phyloP scores from a whole-genome alignment of 352 stramenopile species.

The Phytophthora megakarya region DNA sequence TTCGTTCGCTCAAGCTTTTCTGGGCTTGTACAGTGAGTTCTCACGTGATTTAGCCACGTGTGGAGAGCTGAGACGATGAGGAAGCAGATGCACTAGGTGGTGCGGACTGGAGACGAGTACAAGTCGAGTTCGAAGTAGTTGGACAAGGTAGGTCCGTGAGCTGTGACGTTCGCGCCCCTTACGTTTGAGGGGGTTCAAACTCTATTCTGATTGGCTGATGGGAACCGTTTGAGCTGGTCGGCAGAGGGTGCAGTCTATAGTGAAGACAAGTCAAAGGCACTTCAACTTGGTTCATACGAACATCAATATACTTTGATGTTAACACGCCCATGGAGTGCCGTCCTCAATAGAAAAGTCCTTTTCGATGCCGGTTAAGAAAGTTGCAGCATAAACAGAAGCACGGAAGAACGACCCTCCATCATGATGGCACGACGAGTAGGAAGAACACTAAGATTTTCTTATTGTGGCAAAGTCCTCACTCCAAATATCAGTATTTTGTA shows the following conservation, averaged over 20 bases:
- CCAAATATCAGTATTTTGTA: no score
- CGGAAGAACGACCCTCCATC: no score
- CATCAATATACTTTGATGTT: no score
- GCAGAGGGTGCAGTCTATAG: slow-evolving; percentile 13
- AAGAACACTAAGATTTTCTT: no score
- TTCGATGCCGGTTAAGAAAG: no score
- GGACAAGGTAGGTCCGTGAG: not conserved
- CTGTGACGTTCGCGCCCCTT: not conserved
- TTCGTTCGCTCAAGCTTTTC: not conserved
- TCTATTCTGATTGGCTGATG: slow-evolving; percentile 11
- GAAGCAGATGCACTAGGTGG: not conserved
- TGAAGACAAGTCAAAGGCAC: not conserved
- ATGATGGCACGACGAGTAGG: no score
- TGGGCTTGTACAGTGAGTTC: slow-evolving; percentile 3
- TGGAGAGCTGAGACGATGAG: slow-evolving; percentile 13
- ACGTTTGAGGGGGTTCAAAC: not conserved
- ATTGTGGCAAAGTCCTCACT: no score
- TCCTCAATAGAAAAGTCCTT: no score
- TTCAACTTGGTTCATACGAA: no score
- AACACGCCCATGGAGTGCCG: no score
- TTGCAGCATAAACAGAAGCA: no score
- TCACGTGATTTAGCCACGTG: not conserved
- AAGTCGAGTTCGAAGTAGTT: not conserved
- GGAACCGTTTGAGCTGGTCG: slow-evolving; percentile 16
- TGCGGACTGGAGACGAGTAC: not conserved